A percentile compares a stretch with the other conserved stretches of the same genome.
These are phyloP conservation scores for Solanum sejunctum DNA, from an alignment of 257 asterid species.

Conservation along the genomic window DNA sequence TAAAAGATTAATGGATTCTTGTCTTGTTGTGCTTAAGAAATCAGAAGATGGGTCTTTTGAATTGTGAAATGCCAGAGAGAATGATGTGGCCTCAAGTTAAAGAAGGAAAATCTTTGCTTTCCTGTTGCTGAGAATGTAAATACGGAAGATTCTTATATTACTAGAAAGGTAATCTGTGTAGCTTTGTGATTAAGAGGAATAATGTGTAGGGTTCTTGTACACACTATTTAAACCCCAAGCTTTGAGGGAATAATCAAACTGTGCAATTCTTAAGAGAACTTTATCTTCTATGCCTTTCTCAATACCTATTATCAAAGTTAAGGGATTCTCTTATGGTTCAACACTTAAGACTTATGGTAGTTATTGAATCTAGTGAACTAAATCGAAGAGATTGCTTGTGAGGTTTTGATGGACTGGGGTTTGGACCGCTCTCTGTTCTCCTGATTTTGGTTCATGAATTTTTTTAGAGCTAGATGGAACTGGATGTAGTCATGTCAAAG, in stretches of 20 bases:
- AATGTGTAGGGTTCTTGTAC: background rate
- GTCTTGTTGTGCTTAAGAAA: background rate
- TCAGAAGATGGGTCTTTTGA: background rate
- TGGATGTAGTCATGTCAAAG: background rate
- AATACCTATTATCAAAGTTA: background rate
- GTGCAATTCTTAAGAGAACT: background rate
- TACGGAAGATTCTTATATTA: background rate
- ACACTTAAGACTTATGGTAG: background rate
- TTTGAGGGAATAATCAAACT: background rate
- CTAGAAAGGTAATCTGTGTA: background rate
- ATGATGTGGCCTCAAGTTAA: background rate
- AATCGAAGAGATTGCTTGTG: background rate
- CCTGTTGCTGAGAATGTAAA: background rate
- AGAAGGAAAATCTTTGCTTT: background rate
- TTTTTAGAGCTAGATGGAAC: background rate
- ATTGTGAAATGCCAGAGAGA: background rate
- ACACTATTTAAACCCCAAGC: background rate
- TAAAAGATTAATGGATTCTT: background rate
- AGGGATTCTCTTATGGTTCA: background rate
- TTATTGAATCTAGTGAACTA: background rate
- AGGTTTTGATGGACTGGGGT: background rate
- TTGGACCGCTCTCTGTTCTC: background rate
- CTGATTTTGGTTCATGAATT: background rate
- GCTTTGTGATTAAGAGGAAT: background rate
- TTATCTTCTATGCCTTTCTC: background rate